These are phyloP conservation scores for Centrapalus pauciflorus DNA, from an alignment of 129 eudicot genomes.

Conservation along the genomic window DNA sequence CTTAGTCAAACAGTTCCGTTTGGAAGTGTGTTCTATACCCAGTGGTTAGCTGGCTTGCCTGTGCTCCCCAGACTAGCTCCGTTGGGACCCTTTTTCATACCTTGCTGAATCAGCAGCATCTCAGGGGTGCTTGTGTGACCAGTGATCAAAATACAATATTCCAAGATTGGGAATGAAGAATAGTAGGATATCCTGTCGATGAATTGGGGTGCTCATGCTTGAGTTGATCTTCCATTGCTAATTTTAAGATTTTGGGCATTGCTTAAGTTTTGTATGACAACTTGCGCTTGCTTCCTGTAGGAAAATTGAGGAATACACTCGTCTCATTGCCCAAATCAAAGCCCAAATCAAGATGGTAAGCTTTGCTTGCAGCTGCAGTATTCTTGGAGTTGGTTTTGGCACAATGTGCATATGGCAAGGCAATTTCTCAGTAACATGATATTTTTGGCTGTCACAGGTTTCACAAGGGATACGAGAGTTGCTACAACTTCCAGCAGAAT, in stretches of 20 bases:
- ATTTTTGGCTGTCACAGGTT: slow-evolving; percentile 37
- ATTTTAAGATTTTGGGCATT: neutral
- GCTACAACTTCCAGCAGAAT: slow-evolving; percentile 55
- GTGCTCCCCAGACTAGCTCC: too few species aligned
- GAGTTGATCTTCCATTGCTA: neutral
- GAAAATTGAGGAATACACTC: slow-evolving; percentile 87
- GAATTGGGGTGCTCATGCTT: neutral
- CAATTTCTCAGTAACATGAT: neutral
- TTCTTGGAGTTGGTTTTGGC: neutral
- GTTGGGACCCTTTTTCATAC: too few species aligned
- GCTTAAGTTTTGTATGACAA: neutral
- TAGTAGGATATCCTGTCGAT: too few species aligned
- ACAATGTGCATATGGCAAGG: neutral
- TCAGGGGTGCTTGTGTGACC: too few species aligned
- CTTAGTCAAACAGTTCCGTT: too few species aligned
- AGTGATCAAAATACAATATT: too few species aligned
- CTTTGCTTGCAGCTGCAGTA: neutral
- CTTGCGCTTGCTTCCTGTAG: slow-evolving; percentile 25
- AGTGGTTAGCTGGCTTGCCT: too few species aligned
- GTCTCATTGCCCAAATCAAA: slow-evolving; percentile 70
- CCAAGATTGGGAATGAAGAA: too few species aligned
- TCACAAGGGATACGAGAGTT: slow-evolving; percentile 78
- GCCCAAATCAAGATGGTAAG: slow-evolving; percentile 91
- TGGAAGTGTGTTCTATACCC: too few species aligned
- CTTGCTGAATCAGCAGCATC: too few species aligned